Percentiles rank a stretch among this genome's conserved stretches.
Evolutionary conservation across 345 rosid genomes (phyloP).

Genomic region (Citrus maxima): DNA sequence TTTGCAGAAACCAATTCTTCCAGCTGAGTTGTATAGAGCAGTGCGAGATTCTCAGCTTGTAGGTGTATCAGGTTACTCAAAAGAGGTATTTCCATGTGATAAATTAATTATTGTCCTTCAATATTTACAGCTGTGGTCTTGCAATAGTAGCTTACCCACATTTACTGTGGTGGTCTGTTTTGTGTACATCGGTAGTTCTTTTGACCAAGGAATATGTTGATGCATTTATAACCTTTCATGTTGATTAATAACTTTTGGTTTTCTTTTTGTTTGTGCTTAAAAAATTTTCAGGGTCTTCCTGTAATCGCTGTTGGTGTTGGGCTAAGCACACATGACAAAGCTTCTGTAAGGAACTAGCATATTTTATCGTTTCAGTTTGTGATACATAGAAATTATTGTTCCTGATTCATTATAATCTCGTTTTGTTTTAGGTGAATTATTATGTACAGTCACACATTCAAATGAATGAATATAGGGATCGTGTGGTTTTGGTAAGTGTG

Average conservation of each 20-base stretch:
- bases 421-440: constrained; percentile 59
- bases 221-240: constrained; percentile 5
- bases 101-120: constrained; percentile 13
- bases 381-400: background rate
- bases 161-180: background rate
- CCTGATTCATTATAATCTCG: background rate
- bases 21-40: constrained; percentile 71
- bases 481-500: constrained; percentile 70
- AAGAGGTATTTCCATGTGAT: constrained; percentile 47
- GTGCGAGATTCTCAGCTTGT: constrained; percentile 89
- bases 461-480: constrained; percentile 94
- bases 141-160: background rate
- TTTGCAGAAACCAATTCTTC: constrained; percentile 80
- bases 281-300: constrained; percentile 72
- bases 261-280: background rate
- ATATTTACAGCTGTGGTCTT: background rate
- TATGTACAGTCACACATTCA: constrained; percentile 98
- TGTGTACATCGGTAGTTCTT: background rate
- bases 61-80: constrained; percentile 89
- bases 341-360: constrained; percentile 61
- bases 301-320: constrained; percentile 87
- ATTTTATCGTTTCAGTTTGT: background rate
- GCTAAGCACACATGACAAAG: constrained; percentile 89
- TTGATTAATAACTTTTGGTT: background rate
- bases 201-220: background rate